phyloP scores from a whole-genome alignment of 1,284 basidiomycete species.

The Heterobasidion parviporum region DNA sequence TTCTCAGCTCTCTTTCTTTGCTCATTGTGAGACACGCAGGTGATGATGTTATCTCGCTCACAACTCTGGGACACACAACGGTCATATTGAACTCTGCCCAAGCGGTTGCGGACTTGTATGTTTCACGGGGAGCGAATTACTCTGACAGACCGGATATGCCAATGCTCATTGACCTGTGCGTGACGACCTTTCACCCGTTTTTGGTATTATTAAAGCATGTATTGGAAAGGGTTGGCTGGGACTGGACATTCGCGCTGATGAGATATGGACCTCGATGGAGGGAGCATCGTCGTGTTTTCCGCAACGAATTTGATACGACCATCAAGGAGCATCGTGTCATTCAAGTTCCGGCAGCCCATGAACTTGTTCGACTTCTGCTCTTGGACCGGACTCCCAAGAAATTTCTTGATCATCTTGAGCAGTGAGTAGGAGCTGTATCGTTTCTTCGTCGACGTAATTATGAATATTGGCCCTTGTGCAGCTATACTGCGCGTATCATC shows the following conservation, averaged over 20 bases:
- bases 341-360: conserved; percentile 6
- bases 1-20: not conserved
- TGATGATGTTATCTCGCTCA: conserved; percentile 29
- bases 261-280: conserved; percentile 13
- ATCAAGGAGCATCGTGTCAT: conserved; percentile 8
- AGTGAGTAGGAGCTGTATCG: not conserved
- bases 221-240: conserved; percentile 11
- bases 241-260: conserved; percentile 14
- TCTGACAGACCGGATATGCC: conserved; percentile 23
- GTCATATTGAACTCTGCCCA: conserved; percentile 31
- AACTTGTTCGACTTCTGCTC: conserved; percentile 5
- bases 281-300: conserved; percentile 12
- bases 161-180: conserved; percentile 13
- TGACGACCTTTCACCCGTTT: not conserved
- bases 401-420: conserved; percentile 7
- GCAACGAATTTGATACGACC: conserved; percentile 9
- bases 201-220: not conserved
- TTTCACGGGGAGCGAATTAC: conserved; percentile 30
- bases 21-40: not conserved
- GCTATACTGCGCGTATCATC: conserved; percentile 11
- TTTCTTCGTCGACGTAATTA: not conserved
- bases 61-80: conserved; percentile 25
- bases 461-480: not conserved
- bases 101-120: conserved; percentile 28
- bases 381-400: conserved; percentile 2